A percentile compares a stretch with the other conserved stretches of the same genome.
Conservation (phyloP, 495 filamentous ascomycete species). For the Aspergillus campestris region DNA sequence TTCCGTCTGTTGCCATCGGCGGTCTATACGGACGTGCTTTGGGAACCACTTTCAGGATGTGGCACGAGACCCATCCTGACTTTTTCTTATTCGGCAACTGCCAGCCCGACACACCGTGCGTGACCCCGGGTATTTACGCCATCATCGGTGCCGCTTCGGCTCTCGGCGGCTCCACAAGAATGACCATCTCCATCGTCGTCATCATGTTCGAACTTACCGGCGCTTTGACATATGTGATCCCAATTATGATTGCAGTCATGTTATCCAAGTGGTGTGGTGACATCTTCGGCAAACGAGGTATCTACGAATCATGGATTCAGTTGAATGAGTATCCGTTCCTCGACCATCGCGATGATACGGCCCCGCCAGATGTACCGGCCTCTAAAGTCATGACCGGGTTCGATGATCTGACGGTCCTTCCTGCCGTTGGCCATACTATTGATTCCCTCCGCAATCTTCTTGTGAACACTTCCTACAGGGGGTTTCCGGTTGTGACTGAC, state of each 20-base stretch:
- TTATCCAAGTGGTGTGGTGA: slow-evolving; percentile 97
- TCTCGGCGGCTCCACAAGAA: slow-evolving; percentile 91
- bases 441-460: slow-evolving; percentile 62
- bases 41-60: slow-evolving; percentile 81
- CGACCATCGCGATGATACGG: slow-evolving; percentile 80
- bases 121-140: slow-evolving; percentile 91
- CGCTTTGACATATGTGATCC: slow-evolving; percentile 90
- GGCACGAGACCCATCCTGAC: slow-evolving; percentile 69
- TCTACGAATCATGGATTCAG: slow-evolving; percentile 97
- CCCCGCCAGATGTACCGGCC: slow-evolving; percentile 75
- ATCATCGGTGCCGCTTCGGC: slow-evolving; percentile 96
- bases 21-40: slow-evolving; percentile 87
- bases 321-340: slow-evolving; percentile 95
- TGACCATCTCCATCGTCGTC: slow-evolving; percentile 95
- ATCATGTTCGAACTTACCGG: slow-evolving; percentile 99
- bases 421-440: slow-evolving; percentile 79
- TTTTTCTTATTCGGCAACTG: slow-evolving; percentile 74
- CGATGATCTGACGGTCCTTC: slow-evolving; percentile 82
- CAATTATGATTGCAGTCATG: slow-evolving; percentile 99
- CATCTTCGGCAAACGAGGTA: slow-evolving; percentile 86
- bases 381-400: slow-evolving; percentile 83
- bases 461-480: slow-evolving; percentile 66
- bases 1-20: slow-evolving; percentile 96
- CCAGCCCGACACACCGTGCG: slow-evolving; percentile 80
- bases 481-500: slow-evolving; percentile 84